A percentile compares a stretch with the other conserved stretches of the same genome.
Evolutionary conservation across 2,329 filamentous ascomycete genomes (phyloP).

Genomic region (Sarocladium brachiariae): DNA sequence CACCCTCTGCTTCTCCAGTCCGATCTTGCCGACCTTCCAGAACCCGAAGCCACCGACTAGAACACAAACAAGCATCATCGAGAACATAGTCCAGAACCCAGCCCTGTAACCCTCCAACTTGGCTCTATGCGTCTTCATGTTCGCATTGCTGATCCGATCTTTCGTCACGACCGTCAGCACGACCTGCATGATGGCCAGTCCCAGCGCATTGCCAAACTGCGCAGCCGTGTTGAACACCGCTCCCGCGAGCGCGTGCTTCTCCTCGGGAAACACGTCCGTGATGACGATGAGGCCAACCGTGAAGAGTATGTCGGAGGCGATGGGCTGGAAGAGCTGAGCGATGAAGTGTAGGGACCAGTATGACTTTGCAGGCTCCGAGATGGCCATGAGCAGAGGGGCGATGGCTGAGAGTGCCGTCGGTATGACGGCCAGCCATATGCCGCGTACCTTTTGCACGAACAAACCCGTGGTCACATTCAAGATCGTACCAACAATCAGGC

Average conservation of each 20-base stretch:
- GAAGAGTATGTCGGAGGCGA: constrained; percentile 38
- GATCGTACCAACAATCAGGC: constrained; percentile 29
- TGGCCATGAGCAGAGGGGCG: constrained; percentile 43
- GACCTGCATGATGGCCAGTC: constrained; percentile 33
- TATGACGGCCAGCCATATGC: constrained; percentile 25
- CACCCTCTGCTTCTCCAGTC: constrained; percentile 28
- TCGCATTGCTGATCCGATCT: not conserved
- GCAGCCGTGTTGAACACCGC: constrained; percentile 50
- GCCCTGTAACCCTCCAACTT: constrained; percentile 42
- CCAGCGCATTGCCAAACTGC: constrained; percentile 42
- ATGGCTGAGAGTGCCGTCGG: constrained; percentile 30
- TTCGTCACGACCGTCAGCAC: constrained; percentile 17
- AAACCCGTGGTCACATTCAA: constrained; percentile 31
- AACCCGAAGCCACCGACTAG: constrained; percentile 32
- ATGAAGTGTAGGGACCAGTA: constrained; percentile 40
- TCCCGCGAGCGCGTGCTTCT: constrained; percentile 49
- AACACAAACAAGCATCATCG: constrained; percentile 33
- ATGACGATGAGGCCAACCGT: constrained; percentile 46
- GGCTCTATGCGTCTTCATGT: constrained; percentile 13
- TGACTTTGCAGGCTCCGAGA: constrained; percentile 35
- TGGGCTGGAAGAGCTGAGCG: constrained; percentile 28
- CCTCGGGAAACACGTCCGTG: constrained; percentile 39
- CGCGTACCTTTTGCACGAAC: constrained; percentile 29
- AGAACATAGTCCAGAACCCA: constrained; percentile 45
- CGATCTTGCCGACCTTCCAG: constrained; percentile 36